Evolutionary conservation across 2,329 filamentous ascomycete species (phyloP), one percentile per base, ranked within the genome.

Genomic region (Diaporthe sp.): DNA sequence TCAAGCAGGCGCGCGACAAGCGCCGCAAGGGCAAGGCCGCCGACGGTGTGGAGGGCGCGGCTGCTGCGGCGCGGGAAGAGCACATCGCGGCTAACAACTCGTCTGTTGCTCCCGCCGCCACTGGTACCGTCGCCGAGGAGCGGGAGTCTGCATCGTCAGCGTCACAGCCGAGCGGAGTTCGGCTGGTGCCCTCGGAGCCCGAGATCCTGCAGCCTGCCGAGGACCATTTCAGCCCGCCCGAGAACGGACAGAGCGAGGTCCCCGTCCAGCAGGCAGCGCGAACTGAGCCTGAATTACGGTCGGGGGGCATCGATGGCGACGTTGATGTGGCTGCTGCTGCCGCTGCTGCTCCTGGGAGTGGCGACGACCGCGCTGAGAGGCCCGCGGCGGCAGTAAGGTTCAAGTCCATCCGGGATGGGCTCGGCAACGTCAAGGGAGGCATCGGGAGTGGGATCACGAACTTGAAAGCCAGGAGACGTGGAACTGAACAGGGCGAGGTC

Each of bases 181-280:
- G 67, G 19, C 22, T 69, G 53, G 62, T 59, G 31, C n/a, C 42
- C 28, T 57, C 46, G n/a, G 72, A 74, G 17, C 61, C 62, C 7
- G 61, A 68, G 17, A 58, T 53, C 19, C 7, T 22, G 10, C 3
- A 42, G 28, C 53, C 72, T 51, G 13, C 19, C 34, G n/a, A 6
- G 31, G 49, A 39, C 31, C 44, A 46, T 2, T 74, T 69, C 49
- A 69, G 39, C 15, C 72, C 67, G n/a, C 72, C 72, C 3, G 53
- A 68, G n/a, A 67, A 51, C 4, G 72, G 72, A 1, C 62, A 74
- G 72, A 74, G 72, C 53, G 72, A 74, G 62, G 53, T 74, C 2
- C 72, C 72, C 13, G 44, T 74, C 17, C 39, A 58, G 4, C 72
- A 31, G 15, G 62, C 53, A 13, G n/a, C 34, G n/a, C 65, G 22